A percentile compares a stretch with the other conserved stretches of the same genome.
phyloP scores from a whole-genome alignment of 2,329 filamentous ascomycete genomes.

The Cryphonectria radicalis region DNA sequence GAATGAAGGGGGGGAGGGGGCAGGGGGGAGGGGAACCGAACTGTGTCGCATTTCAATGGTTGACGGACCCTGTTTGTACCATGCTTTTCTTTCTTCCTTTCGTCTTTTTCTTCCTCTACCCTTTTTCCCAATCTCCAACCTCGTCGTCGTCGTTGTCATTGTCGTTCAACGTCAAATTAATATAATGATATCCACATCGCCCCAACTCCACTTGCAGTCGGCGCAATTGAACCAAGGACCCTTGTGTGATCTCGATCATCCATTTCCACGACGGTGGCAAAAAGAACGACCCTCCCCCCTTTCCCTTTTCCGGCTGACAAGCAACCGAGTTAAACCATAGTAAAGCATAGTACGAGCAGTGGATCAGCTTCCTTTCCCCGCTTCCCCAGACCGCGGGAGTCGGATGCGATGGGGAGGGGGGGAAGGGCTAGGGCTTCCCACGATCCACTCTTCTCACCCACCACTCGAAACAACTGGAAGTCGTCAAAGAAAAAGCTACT shows the following conservation, averaged over 20 bases:
- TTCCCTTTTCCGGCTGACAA: constrained; percentile 20
- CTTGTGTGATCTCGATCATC: neutral
- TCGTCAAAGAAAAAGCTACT: neutral
- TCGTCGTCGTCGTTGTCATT: neutral
- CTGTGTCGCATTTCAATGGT: neutral
- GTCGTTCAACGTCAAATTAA: neutral
- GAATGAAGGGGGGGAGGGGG: neutral
- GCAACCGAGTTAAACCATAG: neutral
- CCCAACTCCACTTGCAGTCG: neutral
- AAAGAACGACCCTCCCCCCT: neutral
- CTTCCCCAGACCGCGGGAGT: constrained; percentile 27
- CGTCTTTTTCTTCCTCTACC: neutral
- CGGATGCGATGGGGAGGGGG: constrained; percentile 6
- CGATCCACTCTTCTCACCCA: neutral
- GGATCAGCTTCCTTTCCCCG: constrained; percentile 26
- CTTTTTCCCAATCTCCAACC: constrained; percentile 1
- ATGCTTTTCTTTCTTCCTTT: neutral
- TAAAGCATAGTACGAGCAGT: neutral
- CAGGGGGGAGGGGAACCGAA: neutral
- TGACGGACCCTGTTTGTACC: neutral
- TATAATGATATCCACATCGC: neutral
- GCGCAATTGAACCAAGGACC: neutral
- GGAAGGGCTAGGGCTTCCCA: neutral
- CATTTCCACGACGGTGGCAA: constrained; percentile 4
- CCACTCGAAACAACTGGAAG: neutral